Evolutionary conservation across 306 rosid genomes (phyloP).

Genomic region (Hylodesmum podocarpum): DNA sequence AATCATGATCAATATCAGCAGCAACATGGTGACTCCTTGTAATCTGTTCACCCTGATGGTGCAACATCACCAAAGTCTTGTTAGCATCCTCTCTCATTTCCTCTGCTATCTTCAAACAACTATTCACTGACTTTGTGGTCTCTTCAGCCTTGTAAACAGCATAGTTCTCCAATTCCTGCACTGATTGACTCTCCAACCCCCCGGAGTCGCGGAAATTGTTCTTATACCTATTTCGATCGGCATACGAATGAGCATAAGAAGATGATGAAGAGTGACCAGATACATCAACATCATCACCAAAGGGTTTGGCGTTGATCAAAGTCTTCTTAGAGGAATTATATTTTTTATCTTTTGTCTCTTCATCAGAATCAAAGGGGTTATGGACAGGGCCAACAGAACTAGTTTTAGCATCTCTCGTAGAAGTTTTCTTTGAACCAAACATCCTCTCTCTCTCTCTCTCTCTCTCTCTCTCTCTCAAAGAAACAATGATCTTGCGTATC

Average conservation of each 20-base stretch:
- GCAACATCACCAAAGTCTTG: conserved; percentile 70
- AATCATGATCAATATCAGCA: conserved; percentile 80
- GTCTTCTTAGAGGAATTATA: conserved; percentile 43
- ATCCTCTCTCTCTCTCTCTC: conserved; percentile 37
- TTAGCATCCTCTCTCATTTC: conserved; percentile 87
- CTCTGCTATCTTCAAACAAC: conserved; percentile 76
- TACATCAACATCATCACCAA: conserved; percentile 52
- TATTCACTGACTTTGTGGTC: conserved; percentile 68
- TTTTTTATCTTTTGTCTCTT: conserved; percentile 38
- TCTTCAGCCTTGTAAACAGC: conserved; percentile 90
- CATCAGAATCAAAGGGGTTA: conserved; percentile 75
- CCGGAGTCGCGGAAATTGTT: conserved; percentile 81
- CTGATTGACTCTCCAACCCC: conserved; percentile 77
- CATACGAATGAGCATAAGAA: conserved; percentile 36
- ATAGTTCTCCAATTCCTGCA: conserved; percentile 79
- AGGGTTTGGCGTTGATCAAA: conserved; percentile 58
- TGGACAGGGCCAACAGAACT: conserved; percentile 42
- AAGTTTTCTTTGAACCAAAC: conserved; percentile 78
- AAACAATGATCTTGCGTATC: conserved; percentile 29
- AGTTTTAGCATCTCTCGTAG: conserved; percentile 49
- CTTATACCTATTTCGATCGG: conserved; percentile 57
- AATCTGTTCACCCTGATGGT: conserved; percentile 95
- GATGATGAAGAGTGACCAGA: conserved; percentile 37
- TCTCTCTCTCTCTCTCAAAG: not conserved
- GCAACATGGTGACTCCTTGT: conserved; percentile 81